phyloP scores from a whole-genome alignment of 2,329 filamentous ascomycete genomes.

The Periconia sp. region DNA sequence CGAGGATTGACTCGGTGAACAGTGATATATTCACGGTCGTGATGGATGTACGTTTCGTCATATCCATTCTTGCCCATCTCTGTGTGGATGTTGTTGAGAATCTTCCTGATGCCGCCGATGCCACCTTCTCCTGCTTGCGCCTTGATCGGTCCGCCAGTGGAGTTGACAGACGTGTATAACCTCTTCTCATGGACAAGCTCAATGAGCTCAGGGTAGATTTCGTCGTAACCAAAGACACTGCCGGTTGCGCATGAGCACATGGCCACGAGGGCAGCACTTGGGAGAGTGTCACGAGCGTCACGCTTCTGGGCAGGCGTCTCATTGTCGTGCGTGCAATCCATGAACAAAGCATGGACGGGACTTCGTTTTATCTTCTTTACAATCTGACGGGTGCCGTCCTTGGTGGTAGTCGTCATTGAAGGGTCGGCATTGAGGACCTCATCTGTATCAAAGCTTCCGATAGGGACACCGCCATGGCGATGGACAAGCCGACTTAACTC shows the following conservation, averaged over 20 bases:
- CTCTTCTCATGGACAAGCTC: constrained; percentile 91
- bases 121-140: constrained; percentile 76
- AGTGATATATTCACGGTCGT: constrained; percentile 94
- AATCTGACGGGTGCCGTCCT: constrained; percentile 61
- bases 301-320: constrained; percentile 95
- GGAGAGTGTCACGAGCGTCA: constrained; percentile 89
- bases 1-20: constrained; percentile 93
- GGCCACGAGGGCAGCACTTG: constrained; percentile 89
- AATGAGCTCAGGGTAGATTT: constrained; percentile 91
- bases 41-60: constrained; percentile 94
- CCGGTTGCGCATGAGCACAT: constrained; percentile 96
- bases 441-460: constrained; percentile 96
- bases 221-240: constrained; percentile 97
- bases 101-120: constrained; percentile 88
- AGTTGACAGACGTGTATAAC: constrained; percentile 79
- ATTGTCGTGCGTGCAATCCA: constrained; percentile 99
- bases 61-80: constrained; percentile 96
- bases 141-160: constrained; percentile 63
- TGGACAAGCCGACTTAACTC: constrained; percentile 94
- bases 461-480: constrained; percentile 88
- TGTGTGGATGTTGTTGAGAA: constrained; percentile 92
- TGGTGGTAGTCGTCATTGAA: constrained; percentile 30
- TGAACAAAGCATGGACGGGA: constrained; percentile 91
- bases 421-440: constrained; percentile 72
- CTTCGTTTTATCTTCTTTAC: constrained; percentile 84